phyloP scores from a whole-genome alignment of 2,329 filamentous ascomycete genomes.

The Blumeriella jaapii region DNA sequence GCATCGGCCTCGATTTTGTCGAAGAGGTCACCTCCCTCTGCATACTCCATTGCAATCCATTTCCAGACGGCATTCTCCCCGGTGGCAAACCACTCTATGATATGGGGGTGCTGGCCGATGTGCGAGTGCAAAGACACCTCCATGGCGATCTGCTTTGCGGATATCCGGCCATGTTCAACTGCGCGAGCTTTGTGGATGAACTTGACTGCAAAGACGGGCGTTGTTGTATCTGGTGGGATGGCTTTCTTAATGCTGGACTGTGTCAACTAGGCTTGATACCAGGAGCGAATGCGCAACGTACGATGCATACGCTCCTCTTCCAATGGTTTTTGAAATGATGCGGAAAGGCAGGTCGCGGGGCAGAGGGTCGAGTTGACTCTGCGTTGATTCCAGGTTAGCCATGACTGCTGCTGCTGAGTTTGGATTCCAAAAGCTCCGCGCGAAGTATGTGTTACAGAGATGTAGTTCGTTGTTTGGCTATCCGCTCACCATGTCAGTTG shows the following conservation, averaged over 20 bases:
- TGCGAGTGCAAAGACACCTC: slow-evolving; percentile 85
- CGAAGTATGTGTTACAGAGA: slow-evolving; percentile 1
- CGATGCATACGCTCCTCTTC: slow-evolving; percentile 95
- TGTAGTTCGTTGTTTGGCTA: too few relatives aligned
- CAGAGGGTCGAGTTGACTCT: slow-evolving; percentile 84
- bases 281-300: slow-evolving; percentile 43
- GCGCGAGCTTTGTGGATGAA: slow-evolving; percentile 98
- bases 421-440: background rate
- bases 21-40: slow-evolving; percentile 90
- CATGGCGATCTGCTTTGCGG: slow-evolving; percentile 79
- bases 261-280: background rate
- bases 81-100: slow-evolving; percentile 84
- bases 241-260: slow-evolving; percentile 63
- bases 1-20: slow-evolving; percentile 99
- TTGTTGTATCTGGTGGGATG: slow-evolving; percentile 54
- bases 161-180: slow-evolving; percentile 76
- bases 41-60: slow-evolving; percentile 98
- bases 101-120: slow-evolving; percentile 80
- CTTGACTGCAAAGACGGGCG: slow-evolving; percentile 89
- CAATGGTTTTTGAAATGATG: slow-evolving; percentile 92
- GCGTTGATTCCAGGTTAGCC: slow-evolving; percentile 32
- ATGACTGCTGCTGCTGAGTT: too few relatives aligned
- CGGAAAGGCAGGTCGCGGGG: slow-evolving; percentile 81
- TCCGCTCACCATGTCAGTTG: slow-evolving; percentile 4
- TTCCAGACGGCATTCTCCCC: slow-evolving; percentile 81